phyloP scores from a whole-genome alignment of 106 monocot species.

The Phalaenopsis aphrodite region DNA sequence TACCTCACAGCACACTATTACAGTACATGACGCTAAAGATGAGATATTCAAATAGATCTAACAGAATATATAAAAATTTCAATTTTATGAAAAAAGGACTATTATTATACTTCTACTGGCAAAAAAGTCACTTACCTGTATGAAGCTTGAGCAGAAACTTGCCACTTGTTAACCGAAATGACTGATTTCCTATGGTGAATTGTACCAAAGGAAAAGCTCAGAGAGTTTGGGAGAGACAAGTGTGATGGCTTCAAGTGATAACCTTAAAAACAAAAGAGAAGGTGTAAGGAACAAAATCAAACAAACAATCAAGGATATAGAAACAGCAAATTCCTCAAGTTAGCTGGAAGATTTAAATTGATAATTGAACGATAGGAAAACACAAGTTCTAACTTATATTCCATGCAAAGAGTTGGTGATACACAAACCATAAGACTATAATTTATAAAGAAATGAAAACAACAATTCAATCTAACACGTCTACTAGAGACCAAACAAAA shows the following conservation, averaged over 20 bases:
- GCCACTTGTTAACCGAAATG: conserved; percentile 1
- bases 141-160: conserved; percentile 6
- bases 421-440: background rate
- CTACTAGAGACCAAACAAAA: background rate
- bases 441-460: background rate
- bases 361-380: background rate
- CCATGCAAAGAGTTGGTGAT: background rate
- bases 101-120: background rate
- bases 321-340: background rate
- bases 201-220: background rate
- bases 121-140: background rate
- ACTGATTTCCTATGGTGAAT: background rate
- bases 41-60: background rate
- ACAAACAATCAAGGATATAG: background rate
- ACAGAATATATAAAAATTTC: background rate
- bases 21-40: background rate
- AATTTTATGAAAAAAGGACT: background rate
- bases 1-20: background rate
- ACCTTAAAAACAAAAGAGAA: background rate
- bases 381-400: background rate
- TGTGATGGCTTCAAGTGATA: conserved; percentile 1
- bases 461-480: background rate
- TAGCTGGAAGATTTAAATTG: background rate
- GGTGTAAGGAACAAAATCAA: background rate
- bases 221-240: background rate